Conservation (phyloP, 2,329 filamentous ascomycete genomes). For the Trichoderma koningii region DNA sequence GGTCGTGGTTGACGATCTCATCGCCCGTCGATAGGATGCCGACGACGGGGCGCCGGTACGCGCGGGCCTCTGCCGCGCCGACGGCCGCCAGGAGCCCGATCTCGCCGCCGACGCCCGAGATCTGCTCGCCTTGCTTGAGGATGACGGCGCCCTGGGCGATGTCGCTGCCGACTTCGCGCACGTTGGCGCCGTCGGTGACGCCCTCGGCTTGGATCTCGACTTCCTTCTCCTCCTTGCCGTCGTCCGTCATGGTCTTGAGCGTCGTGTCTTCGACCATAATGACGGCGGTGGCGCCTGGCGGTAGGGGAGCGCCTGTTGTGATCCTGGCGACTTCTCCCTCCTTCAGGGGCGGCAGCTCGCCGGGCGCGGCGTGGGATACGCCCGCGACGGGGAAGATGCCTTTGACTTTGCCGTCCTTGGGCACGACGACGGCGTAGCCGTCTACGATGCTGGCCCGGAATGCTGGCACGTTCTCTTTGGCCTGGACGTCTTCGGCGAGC, state of each 20-base stretch:
- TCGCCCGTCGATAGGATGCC: constrained; percentile 93
- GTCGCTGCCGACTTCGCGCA: constrained; percentile 89
- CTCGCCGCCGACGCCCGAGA: constrained; percentile 86
- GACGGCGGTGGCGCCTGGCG: constrained; percentile 84
- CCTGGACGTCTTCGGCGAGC: constrained; percentile 78
- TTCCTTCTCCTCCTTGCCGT: constrained; percentile 81
- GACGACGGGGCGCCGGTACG: constrained; percentile 76
- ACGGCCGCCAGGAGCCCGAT: constrained; percentile 87
- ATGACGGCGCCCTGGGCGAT: constrained; percentile 70
- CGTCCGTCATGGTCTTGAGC: constrained; percentile 72
- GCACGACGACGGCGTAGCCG: constrained; percentile 82
- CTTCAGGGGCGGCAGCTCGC: constrained; percentile 64
- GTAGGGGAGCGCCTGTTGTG: constrained; percentile 90
- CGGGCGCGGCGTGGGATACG: constrained; percentile 80
- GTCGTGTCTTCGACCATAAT: constrained; percentile 92
- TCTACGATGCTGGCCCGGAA: constrained; percentile 97
- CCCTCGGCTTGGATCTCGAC: constrained; percentile 81
- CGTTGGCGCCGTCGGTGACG: constrained; percentile 78
- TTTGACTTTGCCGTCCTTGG: constrained; percentile 63
- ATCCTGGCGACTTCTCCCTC: constrained; percentile 82
- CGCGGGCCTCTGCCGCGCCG: constrained; percentile 68
- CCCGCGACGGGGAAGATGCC: constrained; percentile 84
- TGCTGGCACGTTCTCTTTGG: constrained; percentile 82
- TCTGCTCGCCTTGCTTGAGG: constrained; percentile 74
- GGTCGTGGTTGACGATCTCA: constrained; percentile 79